Conservation (phyloP, 331 rosid genomes). For the Prunus yedoensis region DNA sequence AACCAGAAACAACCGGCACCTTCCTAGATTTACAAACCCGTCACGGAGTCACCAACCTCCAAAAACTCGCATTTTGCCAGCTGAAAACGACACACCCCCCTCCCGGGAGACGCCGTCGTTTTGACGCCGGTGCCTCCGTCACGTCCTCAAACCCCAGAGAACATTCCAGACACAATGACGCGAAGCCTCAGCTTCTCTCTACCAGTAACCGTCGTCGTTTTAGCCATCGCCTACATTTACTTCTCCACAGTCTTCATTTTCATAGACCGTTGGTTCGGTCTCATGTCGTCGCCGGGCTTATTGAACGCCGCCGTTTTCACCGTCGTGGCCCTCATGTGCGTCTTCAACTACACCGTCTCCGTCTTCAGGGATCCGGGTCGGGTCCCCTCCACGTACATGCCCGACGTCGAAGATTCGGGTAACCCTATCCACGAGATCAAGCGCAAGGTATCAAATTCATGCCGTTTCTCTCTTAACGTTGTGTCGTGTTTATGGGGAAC, state of each 20-base stretch:
- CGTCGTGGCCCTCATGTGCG: slow-evolving; percentile 55
- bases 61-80: slow-evolving; percentile 2
- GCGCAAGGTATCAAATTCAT: slow-evolving; percentile 69
- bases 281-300: slow-evolving; percentile 81
- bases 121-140: slow-evolving; percentile 66
- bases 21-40: slow-evolving; percentile 17
- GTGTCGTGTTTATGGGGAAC: neutral
- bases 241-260: slow-evolving; percentile 72
- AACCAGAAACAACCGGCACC: slow-evolving; percentile 30
- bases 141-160: neutral
- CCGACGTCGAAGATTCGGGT: slow-evolving; percentile 70
- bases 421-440: slow-evolving; percentile 87
- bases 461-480: neutral
- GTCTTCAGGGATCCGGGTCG: slow-evolving; percentile 83
- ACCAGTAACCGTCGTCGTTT: slow-evolving; percentile 63
- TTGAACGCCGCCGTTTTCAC: slow-evolving; percentile 77
- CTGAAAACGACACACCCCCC: neutral
- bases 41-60: slow-evolving; percentile 12
- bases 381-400: slow-evolving; percentile 71
- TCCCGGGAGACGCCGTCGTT: slow-evolving; percentile 72
- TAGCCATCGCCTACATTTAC: slow-evolving; percentile 61
- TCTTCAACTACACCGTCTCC: slow-evolving; percentile 49
- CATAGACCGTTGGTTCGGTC: slow-evolving; percentile 87
- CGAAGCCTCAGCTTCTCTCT: slow-evolving; percentile 46
- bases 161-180: slow-evolving; percentile 45